Base-by-base conservation (phyloP, 1,284 basidiomycete genomes). In the Megacollybia platyphylla region DNA sequence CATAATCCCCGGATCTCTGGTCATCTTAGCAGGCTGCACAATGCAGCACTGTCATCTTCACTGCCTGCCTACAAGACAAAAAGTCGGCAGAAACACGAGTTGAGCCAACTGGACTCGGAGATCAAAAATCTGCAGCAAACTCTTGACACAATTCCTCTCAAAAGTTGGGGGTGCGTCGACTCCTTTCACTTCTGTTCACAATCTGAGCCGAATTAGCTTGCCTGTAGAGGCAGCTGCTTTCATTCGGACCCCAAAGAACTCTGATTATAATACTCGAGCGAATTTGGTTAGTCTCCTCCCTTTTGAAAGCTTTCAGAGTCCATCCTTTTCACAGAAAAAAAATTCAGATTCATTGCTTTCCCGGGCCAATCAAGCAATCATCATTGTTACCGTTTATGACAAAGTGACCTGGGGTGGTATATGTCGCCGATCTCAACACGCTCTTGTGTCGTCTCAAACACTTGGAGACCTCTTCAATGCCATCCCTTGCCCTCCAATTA, bases 371-470 rank as follows among this genome's bases (percentile, higher is more conserved):
- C 64, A 76, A 36, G 74, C 70, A 0, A 50, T 85, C 7, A 52
- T 86, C 17, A 73, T 68, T 27, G 52, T 80, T 26, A 74, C 78
- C 7, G 60, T 83, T 9, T 67, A 81, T 53, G 73, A 68, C 48
- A 73, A 70, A 40, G 59, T 79, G 15, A 54, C 69, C 8, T 84
- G 79, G 76, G 72, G 70, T 41, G 67, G 71, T 40, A 58, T 80
- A n/a, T 63, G 65, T 36, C 75, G 79, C 26, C 62, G 68, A 44
- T 86, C 83, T 11, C 78, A 79, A 49, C 81, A 86, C 53, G 70
- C 68, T 10, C 54, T 84, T 5, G 54, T 81, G 7, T 76, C 81
- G n/a, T 78, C 74, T 1, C 80, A 87, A 50, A 82, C 74, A 0
- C 67, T 88, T 1, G 69, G 65, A n/a, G 78, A 86, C 48, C 54